Evolutionary conservation across 1,284 basidiomycete genomes (phyloP).

Genomic region (Paramarasmius palmivorus): DNA sequence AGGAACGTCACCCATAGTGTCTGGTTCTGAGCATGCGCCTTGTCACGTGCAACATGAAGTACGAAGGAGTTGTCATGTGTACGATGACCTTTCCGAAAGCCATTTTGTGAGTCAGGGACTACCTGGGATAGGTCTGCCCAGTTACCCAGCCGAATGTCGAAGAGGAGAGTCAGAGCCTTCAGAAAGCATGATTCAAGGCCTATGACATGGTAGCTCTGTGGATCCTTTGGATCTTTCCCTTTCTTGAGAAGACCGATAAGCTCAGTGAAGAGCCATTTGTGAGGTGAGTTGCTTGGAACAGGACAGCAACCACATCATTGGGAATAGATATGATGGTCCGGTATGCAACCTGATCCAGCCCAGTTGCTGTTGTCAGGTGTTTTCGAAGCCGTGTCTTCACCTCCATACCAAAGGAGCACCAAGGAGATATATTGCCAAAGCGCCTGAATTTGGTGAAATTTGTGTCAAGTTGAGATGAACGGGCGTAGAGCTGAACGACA

Average conservation of each 20-base stretch:
- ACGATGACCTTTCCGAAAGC: constrained; percentile 6
- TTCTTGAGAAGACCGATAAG: constrained; percentile 11
- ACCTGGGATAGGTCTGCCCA: neutral
- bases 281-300: constrained; percentile 7
- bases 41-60: constrained; percentile 4
- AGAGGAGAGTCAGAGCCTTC: neutral
- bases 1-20: constrained; percentile 9
- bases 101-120: constrained; percentile 14
- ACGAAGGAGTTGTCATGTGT: constrained; percentile 14
- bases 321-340: constrained; percentile 6
- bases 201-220: constrained; percentile 1
- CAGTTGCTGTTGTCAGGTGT: neutral
- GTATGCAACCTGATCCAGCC: constrained; percentile 11
- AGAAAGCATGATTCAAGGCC: neutral
- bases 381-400: neutral
- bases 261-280: constrained; percentile 5
- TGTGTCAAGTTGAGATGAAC: too few species aligned
- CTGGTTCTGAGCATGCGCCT: constrained; percentile 7
- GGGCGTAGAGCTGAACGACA: too few species aligned
- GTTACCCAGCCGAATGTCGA: neutral
- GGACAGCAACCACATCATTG: neutral
- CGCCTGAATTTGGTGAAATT: too few species aligned
- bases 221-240: neutral
- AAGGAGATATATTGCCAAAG: too few species aligned
- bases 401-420: too few species aligned